Evolutionary conservation across 2,329 filamentous ascomycete genomes (phyloP).

Genomic region (Aspergillus sp.): DNA sequence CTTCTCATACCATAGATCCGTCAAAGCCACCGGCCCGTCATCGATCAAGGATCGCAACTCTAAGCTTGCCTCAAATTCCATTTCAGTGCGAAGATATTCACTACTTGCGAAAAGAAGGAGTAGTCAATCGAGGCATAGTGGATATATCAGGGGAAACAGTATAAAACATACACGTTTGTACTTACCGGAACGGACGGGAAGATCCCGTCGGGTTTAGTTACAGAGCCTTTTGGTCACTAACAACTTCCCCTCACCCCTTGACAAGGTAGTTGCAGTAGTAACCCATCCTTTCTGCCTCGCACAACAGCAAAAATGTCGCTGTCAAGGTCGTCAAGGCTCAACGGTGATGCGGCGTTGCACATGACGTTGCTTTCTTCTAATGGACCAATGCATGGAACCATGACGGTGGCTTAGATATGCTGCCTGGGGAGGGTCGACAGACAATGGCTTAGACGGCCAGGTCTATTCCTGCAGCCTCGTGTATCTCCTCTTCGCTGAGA

Average conservation of each 20-base stretch:
- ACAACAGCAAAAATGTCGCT: background rate
- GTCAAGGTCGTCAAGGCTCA: background rate
- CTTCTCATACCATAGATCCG: background rate
- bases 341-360: no score
- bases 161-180: background rate
- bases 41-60: background rate
- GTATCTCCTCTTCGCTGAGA: background rate
- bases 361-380: background rate
- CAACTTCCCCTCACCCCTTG: background rate
- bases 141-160: background rate
- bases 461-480: background rate
- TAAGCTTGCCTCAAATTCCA: background rate
- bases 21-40: background rate
- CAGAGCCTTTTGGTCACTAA: background rate
- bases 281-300: no score
- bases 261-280: background rate
- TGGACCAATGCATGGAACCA: background rate
- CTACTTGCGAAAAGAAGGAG: background rate
- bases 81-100: no score
- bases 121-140: background rate
- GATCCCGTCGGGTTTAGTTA: conserved; percentile 13
- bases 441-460: background rate
- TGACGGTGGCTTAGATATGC: no score
- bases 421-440: background rate
- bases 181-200: conserved; percentile 11